phyloP scores from a whole-genome alignment of 2,329 filamentous ascomycete genomes.

The Venturia oleaginea region DNA sequence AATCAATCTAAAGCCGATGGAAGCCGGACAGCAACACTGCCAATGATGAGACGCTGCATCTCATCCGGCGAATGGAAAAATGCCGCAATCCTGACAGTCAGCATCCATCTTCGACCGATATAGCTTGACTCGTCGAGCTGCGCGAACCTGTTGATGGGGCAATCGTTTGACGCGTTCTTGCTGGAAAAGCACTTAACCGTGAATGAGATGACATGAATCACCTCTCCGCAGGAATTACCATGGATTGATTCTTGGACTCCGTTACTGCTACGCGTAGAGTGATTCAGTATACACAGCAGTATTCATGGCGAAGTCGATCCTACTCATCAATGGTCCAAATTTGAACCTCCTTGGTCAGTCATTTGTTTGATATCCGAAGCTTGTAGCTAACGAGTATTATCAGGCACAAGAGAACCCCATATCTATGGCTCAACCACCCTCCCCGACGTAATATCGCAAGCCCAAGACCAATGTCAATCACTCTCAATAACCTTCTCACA shows the following conservation, averaged over 20 bases:
- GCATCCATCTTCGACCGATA: neutral
- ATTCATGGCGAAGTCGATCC: constrained; percentile 41
- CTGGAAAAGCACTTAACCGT: constrained; percentile 6
- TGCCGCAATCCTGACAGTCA: neutral
- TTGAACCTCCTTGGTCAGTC: constrained; percentile 55
- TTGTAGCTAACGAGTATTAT: neutral
- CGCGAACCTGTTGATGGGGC: neutral
- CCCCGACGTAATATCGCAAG: constrained; percentile 46
- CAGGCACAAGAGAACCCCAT: constrained; percentile 60
- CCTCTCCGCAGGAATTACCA: neutral
- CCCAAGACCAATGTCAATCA: constrained; percentile 39
- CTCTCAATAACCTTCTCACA: constrained; percentile 44
- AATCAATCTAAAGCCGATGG: neutral
- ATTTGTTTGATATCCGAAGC: neutral
- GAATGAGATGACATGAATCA: neutral
- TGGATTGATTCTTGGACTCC: neutral
- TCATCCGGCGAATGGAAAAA: too few species aligned
- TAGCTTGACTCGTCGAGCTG: neutral
- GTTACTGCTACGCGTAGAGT: neutral
- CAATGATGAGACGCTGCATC: too few species aligned
- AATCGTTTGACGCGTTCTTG: neutral
- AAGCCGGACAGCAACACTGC: neutral
- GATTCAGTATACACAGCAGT: neutral
- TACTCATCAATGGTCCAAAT: constrained; percentile 75
- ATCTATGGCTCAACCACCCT: constrained; percentile 66